phyloP scores from a whole-genome alignment of 768 basidiomycete species.

The Lactarius hatsudake region DNA sequence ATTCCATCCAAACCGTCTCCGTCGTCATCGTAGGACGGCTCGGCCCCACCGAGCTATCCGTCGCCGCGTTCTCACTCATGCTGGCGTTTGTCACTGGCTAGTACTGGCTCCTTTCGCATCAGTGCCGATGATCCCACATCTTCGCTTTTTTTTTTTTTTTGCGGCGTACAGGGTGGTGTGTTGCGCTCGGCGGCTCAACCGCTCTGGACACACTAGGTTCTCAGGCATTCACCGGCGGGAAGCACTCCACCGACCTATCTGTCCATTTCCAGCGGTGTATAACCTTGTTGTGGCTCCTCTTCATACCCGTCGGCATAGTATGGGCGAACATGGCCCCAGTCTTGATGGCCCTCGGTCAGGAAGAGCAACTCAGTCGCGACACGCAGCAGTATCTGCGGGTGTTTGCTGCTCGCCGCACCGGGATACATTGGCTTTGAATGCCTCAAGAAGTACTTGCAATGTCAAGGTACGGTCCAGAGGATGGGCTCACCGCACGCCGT shows the following conservation, averaged over 20 bases:
- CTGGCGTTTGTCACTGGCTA: slow-evolving; percentile 76
- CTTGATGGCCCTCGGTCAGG: slow-evolving; percentile 61
- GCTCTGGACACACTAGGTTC: slow-evolving; percentile 77
- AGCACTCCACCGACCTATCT: slow-evolving; percentile 59
- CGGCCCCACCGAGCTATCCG: slow-evolving; percentile 67
- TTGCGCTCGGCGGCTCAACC: slow-evolving; percentile 76
- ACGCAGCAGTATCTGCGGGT: slow-evolving; percentile 66
- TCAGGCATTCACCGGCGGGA: slow-evolving; percentile 69
- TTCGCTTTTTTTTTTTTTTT: slow-evolving; percentile 24
- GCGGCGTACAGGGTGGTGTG: slow-evolving; percentile 58
- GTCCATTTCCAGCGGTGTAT: slow-evolving; percentile 71
- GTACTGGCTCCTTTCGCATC: slow-evolving; percentile 38
- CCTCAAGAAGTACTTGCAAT: slow-evolving; percentile 77
- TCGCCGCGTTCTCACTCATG: slow-evolving; percentile 73
- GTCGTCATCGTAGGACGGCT: slow-evolving; percentile 64
- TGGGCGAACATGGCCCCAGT: slow-evolving; percentile 68
- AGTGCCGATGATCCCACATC: slow-evolving; percentile 47
- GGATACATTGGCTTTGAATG: slow-evolving; percentile 75
- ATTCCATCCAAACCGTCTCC: slow-evolving; percentile 67
- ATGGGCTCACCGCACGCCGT: not conserved
- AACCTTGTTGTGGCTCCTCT: slow-evolving; percentile 57
- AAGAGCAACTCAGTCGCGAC: slow-evolving; percentile 51
- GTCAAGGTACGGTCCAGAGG: slow-evolving; percentile 51
- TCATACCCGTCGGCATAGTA: slow-evolving; percentile 57
- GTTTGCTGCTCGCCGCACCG: slow-evolving; percentile 60